Percentiles rank a stretch among this genome's conserved stretches.
phyloP scores from a whole-genome alignment of 1,284 basidiomycete species.

The Ceraceosorus guamensis region DNA sequence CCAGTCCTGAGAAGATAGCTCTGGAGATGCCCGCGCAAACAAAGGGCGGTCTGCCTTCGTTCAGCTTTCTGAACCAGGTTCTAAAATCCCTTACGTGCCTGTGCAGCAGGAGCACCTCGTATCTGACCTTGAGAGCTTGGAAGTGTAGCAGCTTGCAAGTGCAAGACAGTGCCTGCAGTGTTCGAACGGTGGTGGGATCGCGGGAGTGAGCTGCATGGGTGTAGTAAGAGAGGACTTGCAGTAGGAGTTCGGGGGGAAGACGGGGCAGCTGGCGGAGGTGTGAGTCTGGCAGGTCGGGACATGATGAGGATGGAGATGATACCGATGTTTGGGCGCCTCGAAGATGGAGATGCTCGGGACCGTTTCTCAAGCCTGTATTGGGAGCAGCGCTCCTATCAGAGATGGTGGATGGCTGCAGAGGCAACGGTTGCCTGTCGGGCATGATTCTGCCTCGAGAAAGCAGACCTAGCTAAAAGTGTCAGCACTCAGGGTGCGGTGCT shows the following conservation, averaged over 20 bases:
- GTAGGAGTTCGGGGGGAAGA: conserved; percentile 35
- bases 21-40: conserved; percentile 30
- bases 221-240: conserved; percentile 19
- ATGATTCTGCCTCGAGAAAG: too few species aligned
- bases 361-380: too few species aligned
- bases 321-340: too few species aligned
- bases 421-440: too few species aligned
- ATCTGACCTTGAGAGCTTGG: conserved; percentile 33
- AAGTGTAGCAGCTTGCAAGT: conserved; percentile 25
- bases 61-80: conserved; percentile 34
- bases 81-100: conserved; percentile 44
- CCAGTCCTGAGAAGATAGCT: conserved; percentile 31
- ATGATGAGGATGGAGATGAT: too few species aligned
- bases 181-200: conserved; percentile 20
- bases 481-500: too few species aligned
- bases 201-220: conserved; percentile 21
- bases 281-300: too few species aligned
- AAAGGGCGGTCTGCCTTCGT: conserved; percentile 29
- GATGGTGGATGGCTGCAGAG: too few species aligned
- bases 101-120: conserved; percentile 36
- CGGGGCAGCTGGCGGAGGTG: conserved; percentile 7
- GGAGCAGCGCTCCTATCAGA: too few species aligned
- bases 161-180: conserved; percentile 27
- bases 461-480: too few species aligned
- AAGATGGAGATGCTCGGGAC: too few species aligned